Percentiles rank a stretch among this genome's conserved stretches.
Evolutionary conservation across 768 basidiomycete genomes (phyloP).

Genomic region (Leccinellum luteum): DNA sequence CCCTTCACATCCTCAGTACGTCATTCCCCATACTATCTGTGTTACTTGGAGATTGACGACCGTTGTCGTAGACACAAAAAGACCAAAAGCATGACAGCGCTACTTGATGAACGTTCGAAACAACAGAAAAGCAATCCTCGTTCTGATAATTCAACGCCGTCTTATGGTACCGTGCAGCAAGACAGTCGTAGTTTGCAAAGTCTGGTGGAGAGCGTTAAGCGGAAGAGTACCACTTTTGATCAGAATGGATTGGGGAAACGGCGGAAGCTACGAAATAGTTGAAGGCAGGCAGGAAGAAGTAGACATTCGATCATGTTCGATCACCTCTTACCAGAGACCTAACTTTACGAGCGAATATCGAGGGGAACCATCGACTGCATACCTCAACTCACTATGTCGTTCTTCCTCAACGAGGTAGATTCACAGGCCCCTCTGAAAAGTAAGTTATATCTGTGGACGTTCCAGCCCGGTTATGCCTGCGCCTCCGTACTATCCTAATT

Average conservation of each 20-base stretch:
- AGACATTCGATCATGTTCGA: background rate
- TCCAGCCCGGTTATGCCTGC: too few relatives aligned
- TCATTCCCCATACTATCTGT: slow-evolving; percentile 8
- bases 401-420: background rate
- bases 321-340: background rate
- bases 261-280: slow-evolving; percentile 29
- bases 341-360: background rate
- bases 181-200: slow-evolving; percentile 46
- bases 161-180: slow-evolving; percentile 2
- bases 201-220: slow-evolving; percentile 85
- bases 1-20: slow-evolving; percentile 92
- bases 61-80: slow-evolving; percentile 71
- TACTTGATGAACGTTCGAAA: slow-evolving; percentile 81
- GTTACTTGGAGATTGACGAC: background rate
- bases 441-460: background rate
- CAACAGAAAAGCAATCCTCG: slow-evolving; percentile 43
- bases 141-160: background rate
- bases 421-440: background rate
- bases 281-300: background rate
- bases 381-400: background rate
- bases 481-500: background rate
- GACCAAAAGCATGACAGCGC: slow-evolving; percentile 84
- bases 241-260: slow-evolving; percentile 38
- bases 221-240: slow-evolving; percentile 52
- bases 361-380: background rate